Conservation (phyloP, 2,329 filamentous ascomycete genomes). For the Calonectria fujianensis region DNA sequence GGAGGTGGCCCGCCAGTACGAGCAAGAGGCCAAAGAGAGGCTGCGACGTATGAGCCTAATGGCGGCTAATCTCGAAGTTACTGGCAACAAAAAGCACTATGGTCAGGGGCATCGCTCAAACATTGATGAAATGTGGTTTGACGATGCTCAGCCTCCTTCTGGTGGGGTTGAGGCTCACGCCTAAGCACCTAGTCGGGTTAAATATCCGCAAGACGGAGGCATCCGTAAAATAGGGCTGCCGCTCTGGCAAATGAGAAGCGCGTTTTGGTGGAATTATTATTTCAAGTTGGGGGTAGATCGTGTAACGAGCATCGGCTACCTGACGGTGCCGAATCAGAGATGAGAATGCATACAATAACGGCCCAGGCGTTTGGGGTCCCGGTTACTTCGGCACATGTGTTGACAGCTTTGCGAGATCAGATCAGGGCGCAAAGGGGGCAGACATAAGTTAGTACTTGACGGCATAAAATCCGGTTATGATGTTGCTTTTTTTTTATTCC, state of each 20-base stretch:
- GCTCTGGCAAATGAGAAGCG: conserved; percentile 15
- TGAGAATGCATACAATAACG: conserved; percentile 43
- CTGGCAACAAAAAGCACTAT: conserved; percentile 50
- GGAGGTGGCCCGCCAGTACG: conserved; percentile 81
- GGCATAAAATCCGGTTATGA: conserved; percentile 30
- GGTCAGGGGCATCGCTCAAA: conserved; percentile 30
- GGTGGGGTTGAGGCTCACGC: conserved; percentile 40
- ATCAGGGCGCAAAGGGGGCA: conserved; percentile 45
- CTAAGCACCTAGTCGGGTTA: conserved; percentile 13
- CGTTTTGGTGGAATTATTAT: conserved; percentile 32
- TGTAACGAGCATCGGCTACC: neutral
- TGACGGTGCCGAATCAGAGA: conserved; percentile 36
- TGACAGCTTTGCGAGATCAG: conserved; percentile 43
- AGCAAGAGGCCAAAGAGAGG: conserved; percentile 84
- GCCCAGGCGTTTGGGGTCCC: conserved; percentile 52
- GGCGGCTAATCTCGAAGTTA: conserved; percentile 83
- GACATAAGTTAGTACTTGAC: conserved; percentile 31
- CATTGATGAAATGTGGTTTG: conserved; percentile 60
- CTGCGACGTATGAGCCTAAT: conserved; percentile 86
- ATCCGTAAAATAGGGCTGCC: conserved; percentile 8
- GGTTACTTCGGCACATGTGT: conserved; percentile 49
- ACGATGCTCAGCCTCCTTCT: conserved; percentile 50
- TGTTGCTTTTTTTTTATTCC: conserved; percentile 28
- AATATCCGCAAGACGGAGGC: conserved; percentile 25
- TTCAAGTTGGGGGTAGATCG: conserved; percentile 10